These are phyloP conservation scores for Oryza glaberrima DNA, from an alignment of 176 grass and related monocot genomes.

Conservation along the genomic window DNA sequence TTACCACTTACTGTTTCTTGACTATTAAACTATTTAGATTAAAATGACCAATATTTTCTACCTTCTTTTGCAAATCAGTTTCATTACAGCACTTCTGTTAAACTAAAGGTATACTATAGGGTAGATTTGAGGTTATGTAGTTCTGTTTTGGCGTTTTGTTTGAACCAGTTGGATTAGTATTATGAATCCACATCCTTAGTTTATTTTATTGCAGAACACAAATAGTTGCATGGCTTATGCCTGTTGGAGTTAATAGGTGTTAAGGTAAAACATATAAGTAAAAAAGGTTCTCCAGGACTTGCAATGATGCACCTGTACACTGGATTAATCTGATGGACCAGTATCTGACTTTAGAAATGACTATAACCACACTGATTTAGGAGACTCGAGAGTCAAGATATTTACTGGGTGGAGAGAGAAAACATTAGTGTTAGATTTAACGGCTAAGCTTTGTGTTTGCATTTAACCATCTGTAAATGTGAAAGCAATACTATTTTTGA, in stretches of 20 bases:
- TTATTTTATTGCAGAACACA: not conserved
- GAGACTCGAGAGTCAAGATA: not conserved
- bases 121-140: not conserved
- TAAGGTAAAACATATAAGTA: not conserved
- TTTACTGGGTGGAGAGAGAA: not conserved
- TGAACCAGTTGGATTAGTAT: not conserved
- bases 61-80: not conserved
- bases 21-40: not conserved
- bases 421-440: not conserved
- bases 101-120: not conserved
- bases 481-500: not conserved
- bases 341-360: not conserved
- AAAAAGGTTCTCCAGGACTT: not conserved
- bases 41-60: not conserved
- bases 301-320: not conserved
- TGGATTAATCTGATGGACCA: not conserved
- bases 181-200: not conserved
- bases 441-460: not conserved
- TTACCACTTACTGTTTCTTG: not conserved
- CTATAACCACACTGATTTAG: not conserved
- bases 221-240: not conserved
- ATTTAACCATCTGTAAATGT: conserved; percentile 15
- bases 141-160: not conserved
- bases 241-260: not conserved
- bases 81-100: not conserved